phyloP scores from a whole-genome alignment of 805 yeast species.

The Metschnikowia similis region DNA sequence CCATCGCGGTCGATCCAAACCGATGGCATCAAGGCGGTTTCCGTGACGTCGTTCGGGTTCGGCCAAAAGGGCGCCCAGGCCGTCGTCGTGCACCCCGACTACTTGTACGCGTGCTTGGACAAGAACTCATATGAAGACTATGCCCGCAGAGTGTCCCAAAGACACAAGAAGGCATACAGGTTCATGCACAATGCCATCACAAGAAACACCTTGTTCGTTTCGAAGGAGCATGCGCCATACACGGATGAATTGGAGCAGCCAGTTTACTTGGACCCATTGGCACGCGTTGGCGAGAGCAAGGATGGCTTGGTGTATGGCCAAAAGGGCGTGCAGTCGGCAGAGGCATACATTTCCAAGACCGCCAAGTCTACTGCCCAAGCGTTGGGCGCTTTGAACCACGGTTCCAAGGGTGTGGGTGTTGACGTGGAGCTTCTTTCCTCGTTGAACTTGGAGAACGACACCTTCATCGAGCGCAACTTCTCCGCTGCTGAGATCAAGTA shows the following conservation, averaged over 20 bases:
- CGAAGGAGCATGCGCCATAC: slow-evolving; percentile 93
- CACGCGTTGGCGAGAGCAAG: slow-evolving; percentile 54
- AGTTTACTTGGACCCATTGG: slow-evolving; percentile 95
- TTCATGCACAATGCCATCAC: slow-evolving; percentile 95
- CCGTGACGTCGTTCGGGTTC: slow-evolving; percentile 96
- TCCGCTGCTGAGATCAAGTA: slow-evolving; percentile 75
- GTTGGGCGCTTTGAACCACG: slow-evolving; percentile 51
- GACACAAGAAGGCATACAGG: slow-evolving; percentile 88
- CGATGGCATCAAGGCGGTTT: slow-evolving; percentile 95
- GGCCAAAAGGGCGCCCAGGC: slow-evolving; percentile 99
- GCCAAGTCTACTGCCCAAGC: slow-evolving; percentile 63
- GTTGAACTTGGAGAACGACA: slow-evolving; percentile 80
- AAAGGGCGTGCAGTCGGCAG: slow-evolving; percentile 47
- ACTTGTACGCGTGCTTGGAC: slow-evolving; percentile 80
- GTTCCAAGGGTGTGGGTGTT: slow-evolving; percentile 82
- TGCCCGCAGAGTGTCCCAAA: slow-evolving; percentile 61
- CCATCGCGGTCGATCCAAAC: slow-evolving; percentile 93
- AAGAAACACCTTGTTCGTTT: slow-evolving; percentile 84
- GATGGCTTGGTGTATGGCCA: slow-evolving; percentile 44
- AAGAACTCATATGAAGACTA: slow-evolving; percentile 68
- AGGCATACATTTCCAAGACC: slow-evolving; percentile 41
- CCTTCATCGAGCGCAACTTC: slow-evolving; percentile 90
- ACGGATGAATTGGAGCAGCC: slow-evolving; percentile 78
- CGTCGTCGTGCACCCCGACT: slow-evolving; percentile 86
- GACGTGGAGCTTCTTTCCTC: slow-evolving; percentile 89